Evolutionary conservation across 352 stramenopile species (phyloP), one percentile per base, ranked within the genome.

Genomic region (Phytophthora meadii): DNA sequence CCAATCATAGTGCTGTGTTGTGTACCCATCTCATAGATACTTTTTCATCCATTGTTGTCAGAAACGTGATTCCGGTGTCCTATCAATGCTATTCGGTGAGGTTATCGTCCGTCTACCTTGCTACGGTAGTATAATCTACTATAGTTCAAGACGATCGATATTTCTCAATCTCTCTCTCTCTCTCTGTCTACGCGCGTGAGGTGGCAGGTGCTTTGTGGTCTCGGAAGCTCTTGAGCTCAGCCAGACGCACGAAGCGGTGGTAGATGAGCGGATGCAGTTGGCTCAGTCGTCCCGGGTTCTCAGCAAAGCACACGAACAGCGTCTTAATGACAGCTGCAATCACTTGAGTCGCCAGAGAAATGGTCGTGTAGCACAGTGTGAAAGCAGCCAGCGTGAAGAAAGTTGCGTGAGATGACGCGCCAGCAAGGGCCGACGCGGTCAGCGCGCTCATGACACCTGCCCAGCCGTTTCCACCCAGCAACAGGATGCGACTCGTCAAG

Each of bases 201-300:
- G 17, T 69, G 40, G 52, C 39, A 12, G 79, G 77, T 24, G 72
- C 53, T 65, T 88, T 90, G 71, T 89, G 76, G 60, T 95, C 82
- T 32, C 81, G 82, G 63, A 95, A 95, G 69, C 81, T 94, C 69
- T 95, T 88, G 68, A 95, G 77, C 59, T 95, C 88, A 3, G 88
- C 76, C 11, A 95, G 81, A 9, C 88, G 82, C 51, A 92, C 81
- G 56, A 93, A 93, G 36, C 86, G 84, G 65, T 95, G 88, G 72
- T 95, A 95, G 61, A 95, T 94, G 27, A 95, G 77, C 48, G 88
- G 86, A 54, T 95, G 84, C 22, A 94, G 70, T 70, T 94, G 84
- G 45, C 82, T 94, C 39, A 95, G 65, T 11, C 84, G 84, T 19
- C 65, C 77, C 19, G 88, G 88, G 55, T 91, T 89, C 70, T 94